A percentile compares a stretch with the other conserved stretches of the same genome.
These are phyloP conservation scores for Cyberlindnera maritima DNA, from an alignment of 805 yeast genomes.

Conservation along the genomic window DNA sequence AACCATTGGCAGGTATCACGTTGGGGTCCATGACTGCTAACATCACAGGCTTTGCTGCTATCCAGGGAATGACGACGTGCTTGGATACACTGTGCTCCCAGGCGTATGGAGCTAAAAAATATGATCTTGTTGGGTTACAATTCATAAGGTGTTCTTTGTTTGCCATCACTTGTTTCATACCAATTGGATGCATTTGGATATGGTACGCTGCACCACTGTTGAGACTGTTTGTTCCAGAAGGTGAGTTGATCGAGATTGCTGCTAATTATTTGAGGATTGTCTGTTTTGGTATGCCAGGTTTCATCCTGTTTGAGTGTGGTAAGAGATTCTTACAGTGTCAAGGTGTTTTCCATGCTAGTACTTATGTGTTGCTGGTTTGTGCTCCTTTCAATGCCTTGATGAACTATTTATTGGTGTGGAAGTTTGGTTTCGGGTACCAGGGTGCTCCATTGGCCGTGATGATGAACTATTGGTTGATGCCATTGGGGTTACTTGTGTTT, in stretches of 20 bases:
- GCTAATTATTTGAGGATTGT: slow-evolving; percentile 50
- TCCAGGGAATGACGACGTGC: slow-evolving; percentile 82
- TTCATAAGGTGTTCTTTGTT: slow-evolving; percentile 61
- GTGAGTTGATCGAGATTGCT: slow-evolving; percentile 37
- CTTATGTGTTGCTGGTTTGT: slow-evolving; percentile 59
- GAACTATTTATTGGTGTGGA: slow-evolving; percentile 76
- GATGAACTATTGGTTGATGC: slow-evolving; percentile 70
- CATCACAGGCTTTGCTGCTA: slow-evolving; percentile 68
- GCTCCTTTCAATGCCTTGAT: slow-evolving; percentile 69
- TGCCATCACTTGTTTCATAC: slow-evolving; percentile 27
- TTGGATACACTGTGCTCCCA: slow-evolving; percentile 83
- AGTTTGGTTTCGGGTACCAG: slow-evolving; percentile 69
- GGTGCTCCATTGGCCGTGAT: slow-evolving; percentile 84
- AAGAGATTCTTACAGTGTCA: slow-evolving; percentile 85
- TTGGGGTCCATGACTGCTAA: slow-evolving; percentile 83
- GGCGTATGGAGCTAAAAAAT: slow-evolving; percentile 80
- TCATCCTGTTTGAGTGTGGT: slow-evolving; percentile 75
- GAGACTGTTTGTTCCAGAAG: slow-evolving; percentile 22
- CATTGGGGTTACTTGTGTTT: slow-evolving; percentile 22
- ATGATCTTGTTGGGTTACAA: slow-evolving; percentile 68
- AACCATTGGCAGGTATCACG: slow-evolving; percentile 79
- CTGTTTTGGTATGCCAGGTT: slow-evolving; percentile 74
- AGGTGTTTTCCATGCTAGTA: slow-evolving; percentile 81
- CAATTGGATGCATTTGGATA: slow-evolving; percentile 25
- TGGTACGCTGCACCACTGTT: slow-evolving; percentile 18